Evolutionary conservation across 768 basidiomycete genomes (phyloP).

Genomic region (Roridomyces roridus): DNA sequence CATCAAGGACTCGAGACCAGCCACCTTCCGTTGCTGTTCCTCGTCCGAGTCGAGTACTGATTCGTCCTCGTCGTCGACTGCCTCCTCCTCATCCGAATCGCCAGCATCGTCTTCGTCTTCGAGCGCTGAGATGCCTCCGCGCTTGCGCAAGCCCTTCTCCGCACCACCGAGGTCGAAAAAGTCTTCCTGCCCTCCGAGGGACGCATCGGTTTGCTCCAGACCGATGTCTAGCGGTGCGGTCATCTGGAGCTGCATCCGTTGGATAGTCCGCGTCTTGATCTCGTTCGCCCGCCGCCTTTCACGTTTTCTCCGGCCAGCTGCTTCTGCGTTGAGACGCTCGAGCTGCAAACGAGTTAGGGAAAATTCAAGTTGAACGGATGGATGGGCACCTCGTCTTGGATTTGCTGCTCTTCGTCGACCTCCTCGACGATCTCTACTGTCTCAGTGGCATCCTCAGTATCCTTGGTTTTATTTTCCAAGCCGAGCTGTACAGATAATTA

Average conservation of each 20-base stretch:
- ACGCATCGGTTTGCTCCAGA: conserved; percentile 78
- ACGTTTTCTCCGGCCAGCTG: conserved; percentile 73
- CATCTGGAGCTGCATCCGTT: conserved; percentile 97
- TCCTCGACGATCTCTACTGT: conserved; percentile 67
- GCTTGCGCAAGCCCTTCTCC: conserved; percentile 48
- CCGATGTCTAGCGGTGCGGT: conserved; percentile 97
- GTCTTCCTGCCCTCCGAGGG: conserved; percentile 83
- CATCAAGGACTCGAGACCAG: conserved; percentile 80
- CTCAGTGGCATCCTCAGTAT: conserved; percentile 80
- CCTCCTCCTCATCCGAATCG: conserved; percentile 48
- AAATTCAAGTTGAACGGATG: not conserved
- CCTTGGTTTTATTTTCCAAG: conserved; percentile 78
- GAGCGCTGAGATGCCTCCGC: conserved; percentile 45
- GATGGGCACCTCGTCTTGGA: conserved; percentile 79
- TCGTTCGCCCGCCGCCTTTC: conserved; percentile 89
- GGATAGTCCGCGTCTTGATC: conserved; percentile 83
- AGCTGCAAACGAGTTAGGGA: conserved; percentile 56
- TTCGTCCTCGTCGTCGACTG: conserved; percentile 38
- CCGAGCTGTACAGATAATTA: conserved; percentile 61
- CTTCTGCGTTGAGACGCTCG: conserved; percentile 81
- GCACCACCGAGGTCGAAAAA: conserved; percentile 83
- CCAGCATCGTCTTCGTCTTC: conserved; percentile 50
- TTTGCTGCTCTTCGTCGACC: conserved; percentile 87
- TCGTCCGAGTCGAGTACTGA: conserved; percentile 68
- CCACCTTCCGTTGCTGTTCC: conserved; percentile 67